A percentile compares a stretch with the other conserved stretches of the same genome.
phyloP scores from a whole-genome alignment of 805 yeast genomes.

The Lipomyces mesembrius region DNA sequence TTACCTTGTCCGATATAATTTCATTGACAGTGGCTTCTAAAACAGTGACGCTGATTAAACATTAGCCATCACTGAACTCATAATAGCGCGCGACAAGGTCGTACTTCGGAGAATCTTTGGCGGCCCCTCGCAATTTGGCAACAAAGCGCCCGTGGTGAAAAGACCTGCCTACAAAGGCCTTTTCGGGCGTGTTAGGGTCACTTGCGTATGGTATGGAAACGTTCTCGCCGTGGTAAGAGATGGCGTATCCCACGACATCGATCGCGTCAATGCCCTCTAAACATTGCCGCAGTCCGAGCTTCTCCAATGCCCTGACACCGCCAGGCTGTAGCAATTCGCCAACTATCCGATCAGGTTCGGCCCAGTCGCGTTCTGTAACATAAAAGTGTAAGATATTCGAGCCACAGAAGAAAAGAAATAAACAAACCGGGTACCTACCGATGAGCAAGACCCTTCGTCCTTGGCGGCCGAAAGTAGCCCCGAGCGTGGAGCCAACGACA shows the following conservation, averaged over 20 bases:
- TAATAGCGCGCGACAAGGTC: background rate
- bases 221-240: slow-evolving; percentile 63
- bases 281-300: slow-evolving; percentile 81
- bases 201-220: slow-evolving; percentile 71
- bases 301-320: slow-evolving; percentile 82
- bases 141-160: slow-evolving; percentile 93
- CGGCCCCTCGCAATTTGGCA: slow-evolving; percentile 72
- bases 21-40: slow-evolving; percentile 83
- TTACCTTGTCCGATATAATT: slow-evolving; percentile 58
- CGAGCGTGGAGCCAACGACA: slow-evolving; percentile 91
- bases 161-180: slow-evolving; percentile 68
- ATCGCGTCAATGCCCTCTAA: slow-evolving; percentile 77
- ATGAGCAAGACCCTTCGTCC: slow-evolving; percentile 78
- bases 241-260: slow-evolving; percentile 77
- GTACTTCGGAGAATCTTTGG: slow-evolving; percentile 57
- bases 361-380: slow-evolving; percentile 77
- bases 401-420: too few relatives aligned
- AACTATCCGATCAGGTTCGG: slow-evolving; percentile 91
- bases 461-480: slow-evolving; percentile 85
- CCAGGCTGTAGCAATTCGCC: slow-evolving; percentile 98
- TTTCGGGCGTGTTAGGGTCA: slow-evolving; percentile 25
- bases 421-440: slow-evolving; percentile 26
- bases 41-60: slow-evolving; percentile 62
- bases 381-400: background rate
- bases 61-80: background rate